These are phyloP conservation scores for Aspergillus melleus DNA, from an alignment of 2,329 filamentous ascomycete genomes.

Conservation along the genomic window DNA sequence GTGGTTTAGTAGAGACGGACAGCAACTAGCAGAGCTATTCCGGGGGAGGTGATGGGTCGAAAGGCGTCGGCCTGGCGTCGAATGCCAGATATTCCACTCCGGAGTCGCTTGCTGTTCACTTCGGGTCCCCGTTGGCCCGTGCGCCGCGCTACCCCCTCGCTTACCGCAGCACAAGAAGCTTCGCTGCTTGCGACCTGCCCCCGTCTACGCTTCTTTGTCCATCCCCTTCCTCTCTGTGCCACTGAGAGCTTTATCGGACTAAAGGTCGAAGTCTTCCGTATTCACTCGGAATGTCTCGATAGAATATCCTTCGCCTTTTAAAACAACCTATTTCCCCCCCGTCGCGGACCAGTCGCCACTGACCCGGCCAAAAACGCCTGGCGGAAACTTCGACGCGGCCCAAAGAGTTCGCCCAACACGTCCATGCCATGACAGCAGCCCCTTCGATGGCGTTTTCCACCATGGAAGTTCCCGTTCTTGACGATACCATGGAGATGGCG, in stretches of 20 bases:
- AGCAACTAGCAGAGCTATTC: constrained; percentile 4
- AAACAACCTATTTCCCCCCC: not conserved
- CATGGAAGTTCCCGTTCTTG: constrained; percentile 40
- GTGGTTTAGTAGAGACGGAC: not conserved
- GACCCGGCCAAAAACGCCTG: constrained; percentile 14
- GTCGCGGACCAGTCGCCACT: not conserved
- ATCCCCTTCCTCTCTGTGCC: not conserved
- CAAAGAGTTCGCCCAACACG: constrained; percentile 13
- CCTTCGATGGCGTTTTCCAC: constrained; percentile 29
- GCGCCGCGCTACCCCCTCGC: constrained; percentile 37
- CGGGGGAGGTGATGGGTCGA: constrained; percentile 6
- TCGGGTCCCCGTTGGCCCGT: constrained; percentile 34
- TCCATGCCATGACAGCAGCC: constrained; percentile 36
- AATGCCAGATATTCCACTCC: constrained; percentile 21
- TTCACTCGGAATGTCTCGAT: not conserved
- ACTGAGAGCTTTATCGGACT: not conserved
- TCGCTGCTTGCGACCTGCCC: constrained; percentile 14
- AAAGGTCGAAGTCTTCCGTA: not conserved
- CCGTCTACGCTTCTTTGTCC: not conserved
- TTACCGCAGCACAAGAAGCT: constrained; percentile 33
- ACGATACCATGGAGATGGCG: constrained; percentile 48
- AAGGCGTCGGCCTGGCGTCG: constrained; percentile 3
- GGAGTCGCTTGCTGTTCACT: constrained; percentile 44
- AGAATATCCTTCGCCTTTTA: not conserved
- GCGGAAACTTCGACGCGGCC: constrained; percentile 20